phyloP scores from a whole-genome alignment of 2,329 filamentous ascomycete genomes.

The Madurella fahalii region DNA sequence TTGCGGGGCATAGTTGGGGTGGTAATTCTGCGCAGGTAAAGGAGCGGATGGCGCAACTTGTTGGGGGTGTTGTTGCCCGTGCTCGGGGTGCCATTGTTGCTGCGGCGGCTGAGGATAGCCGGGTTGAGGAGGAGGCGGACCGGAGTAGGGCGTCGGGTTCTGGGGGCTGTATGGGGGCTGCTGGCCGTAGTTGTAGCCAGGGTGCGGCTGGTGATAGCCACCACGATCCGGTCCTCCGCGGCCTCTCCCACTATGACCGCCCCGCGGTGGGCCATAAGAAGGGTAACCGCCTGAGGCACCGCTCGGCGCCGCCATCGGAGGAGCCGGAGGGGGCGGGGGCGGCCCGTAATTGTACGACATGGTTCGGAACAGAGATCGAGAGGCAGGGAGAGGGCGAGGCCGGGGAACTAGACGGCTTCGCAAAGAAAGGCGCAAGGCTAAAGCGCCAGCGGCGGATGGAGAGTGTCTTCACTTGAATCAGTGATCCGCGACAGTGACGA shows the following conservation, averaged over 20 bases:
- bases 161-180: constrained; percentile 33
- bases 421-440: background rate
- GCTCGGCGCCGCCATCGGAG: constrained; percentile 31
- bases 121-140: constrained; percentile 35
- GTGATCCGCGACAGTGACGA: constrained; percentile 5
- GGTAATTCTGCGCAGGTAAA: constrained; percentile 52
- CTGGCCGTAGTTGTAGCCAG: constrained; percentile 42
- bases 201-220: constrained; percentile 39
- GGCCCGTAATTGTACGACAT: constrained; percentile 56
- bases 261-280: constrained; percentile 33
- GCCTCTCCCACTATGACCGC: constrained; percentile 38
- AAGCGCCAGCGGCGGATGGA: constrained; percentile 4
- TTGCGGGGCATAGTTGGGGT: constrained; percentile 57
- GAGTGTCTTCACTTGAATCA: constrained; percentile 25
- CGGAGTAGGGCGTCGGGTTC: constrained; percentile 26
- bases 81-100: constrained; percentile 38
- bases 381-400: constrained; percentile 1
- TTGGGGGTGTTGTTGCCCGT: constrained; percentile 37
- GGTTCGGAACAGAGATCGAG: background rate
- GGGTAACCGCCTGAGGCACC: constrained; percentile 34
- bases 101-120: constrained; percentile 41
- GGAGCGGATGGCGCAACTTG: constrained; percentile 44
- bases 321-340: constrained; percentile 49
- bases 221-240: constrained; percentile 40
- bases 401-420: constrained; percentile 12